Evolutionary conservation across 2,329 filamentous ascomycete species (phyloP), one percentile per base, ranked within the genome.

Genomic region (Fusarium brevicatenulatum): DNA sequence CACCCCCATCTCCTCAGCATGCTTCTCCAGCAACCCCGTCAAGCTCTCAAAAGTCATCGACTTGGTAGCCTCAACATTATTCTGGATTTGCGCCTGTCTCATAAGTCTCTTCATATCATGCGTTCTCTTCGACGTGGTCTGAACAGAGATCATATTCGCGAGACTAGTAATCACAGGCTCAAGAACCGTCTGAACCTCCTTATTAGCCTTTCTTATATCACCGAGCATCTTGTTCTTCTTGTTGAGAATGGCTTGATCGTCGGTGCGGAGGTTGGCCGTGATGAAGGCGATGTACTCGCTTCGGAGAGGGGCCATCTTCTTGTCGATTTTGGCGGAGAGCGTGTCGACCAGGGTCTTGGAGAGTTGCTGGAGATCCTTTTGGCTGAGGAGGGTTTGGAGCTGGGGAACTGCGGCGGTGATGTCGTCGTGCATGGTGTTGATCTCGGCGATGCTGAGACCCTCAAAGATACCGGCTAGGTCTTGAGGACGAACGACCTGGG

Each of bases 101-200:
- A 69, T 4, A 32, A 69, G 40, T 2, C 65, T 54, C 40, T 69
- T 69, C 58, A 69, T 58, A 7, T 69, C 66, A 34, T 69, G 58
- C 3, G 65, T 69, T 44, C 46, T 64, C 44, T 69, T 69, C 1
- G 66, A 69, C 2, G 66, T 69, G 1, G 66, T 69, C 34, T 69
- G 66, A 11, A 67, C 68, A 18, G 66, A 69, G 40, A 69, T 52
- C 66, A 69, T 69, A 7, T 65, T 69, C 12, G 58, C 30, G 0
- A 69, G 25, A 6, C 50, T 69, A 11, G 66, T 46, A 0, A 69
- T 69, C 0, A 69, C 58, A 8, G 66, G 57, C 4, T 64, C 52
- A 8, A 69, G 46, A 1, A 36, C 32, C 13, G 1, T 50, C 9
- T 69, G 65, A 0, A 53, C 44, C 6, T 58, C 44, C 52, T 69